Base-by-base conservation (phyloP, 2,329 filamentous ascomycete species). In the Trichoderma lentiforme region DNA sequence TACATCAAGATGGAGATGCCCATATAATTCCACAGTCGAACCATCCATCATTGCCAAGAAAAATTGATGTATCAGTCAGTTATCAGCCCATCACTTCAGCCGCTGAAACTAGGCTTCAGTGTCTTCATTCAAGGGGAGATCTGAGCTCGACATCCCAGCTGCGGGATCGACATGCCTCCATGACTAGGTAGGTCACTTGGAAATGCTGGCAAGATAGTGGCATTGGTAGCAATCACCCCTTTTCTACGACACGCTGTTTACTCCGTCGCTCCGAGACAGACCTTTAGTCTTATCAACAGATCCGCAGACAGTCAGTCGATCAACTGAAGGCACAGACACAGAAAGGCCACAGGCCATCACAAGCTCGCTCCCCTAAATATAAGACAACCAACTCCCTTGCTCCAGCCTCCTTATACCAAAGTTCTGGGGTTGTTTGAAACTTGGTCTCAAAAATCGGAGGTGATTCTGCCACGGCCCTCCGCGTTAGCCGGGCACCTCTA, bases 361-460 rank as follows among this genome's bases (percentile, higher is more conserved):
- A 51, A 51, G 43, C 43, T 21, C 4, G n/a, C n/a, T 51, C n/a
- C 8, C 43, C n/a, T 4, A 51, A 6, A 51, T 43, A n/a, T n/a
- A 51, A 51, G 18, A 53, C 21, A 53, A 24, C n/a, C n/a, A 24
- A 21, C 47, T 51, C 47, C n/a, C 47, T 21, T 53, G 5, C 11
- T 53, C 47, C 47, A 53, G 11, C 83, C 74, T 88, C 84, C 8
- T 84, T 79, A 26, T 87, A 84, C n/a, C 93, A 81, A 53, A 75
- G 84, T 83, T 43, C 82, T 80, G 61, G 88, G 83, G 14, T 84
- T 76, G 86, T 65, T 84, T 43, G 83, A 74, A 89, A 89, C 72
- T 86, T 87, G 51, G 80, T 75, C 92, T 89, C 64, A 80, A 82
- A 80, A 81, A 14, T 79, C 75, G 18, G 74, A 64, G 36, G 76